phyloP scores from a whole-genome alignment of 495 filamentous ascomycete genomes.

The Podospora tetraspora region DNA sequence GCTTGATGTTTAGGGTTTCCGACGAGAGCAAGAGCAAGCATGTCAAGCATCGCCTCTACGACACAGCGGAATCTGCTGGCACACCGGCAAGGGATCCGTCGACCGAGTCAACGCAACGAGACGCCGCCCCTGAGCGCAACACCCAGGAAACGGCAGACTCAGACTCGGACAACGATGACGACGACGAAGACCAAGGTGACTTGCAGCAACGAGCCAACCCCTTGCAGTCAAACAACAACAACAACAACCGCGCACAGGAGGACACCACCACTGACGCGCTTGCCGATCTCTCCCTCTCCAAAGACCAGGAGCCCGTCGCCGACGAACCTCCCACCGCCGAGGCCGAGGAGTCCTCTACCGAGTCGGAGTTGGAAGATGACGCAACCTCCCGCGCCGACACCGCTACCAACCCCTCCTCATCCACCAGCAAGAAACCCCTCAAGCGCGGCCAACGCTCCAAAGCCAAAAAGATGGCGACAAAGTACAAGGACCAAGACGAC shows the following conservation, averaged over 20 bases:
- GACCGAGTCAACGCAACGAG: slow-evolving; percentile 1
- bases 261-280: slow-evolving; percentile 27
- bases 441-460: slow-evolving; percentile 81
- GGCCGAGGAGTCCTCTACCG: slow-evolving; percentile 1
- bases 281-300: slow-evolving; percentile 28
- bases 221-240: slow-evolving; percentile 36
- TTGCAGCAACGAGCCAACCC: slow-evolving; percentile 38
- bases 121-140: not conserved
- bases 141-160: slow-evolving; percentile 19
- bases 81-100: slow-evolving; percentile 4
- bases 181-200: slow-evolving; percentile 32
- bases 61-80: slow-evolving; percentile 21
- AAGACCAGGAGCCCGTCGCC: slow-evolving; percentile 16
- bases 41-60: slow-evolving; percentile 63
- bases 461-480: slow-evolving; percentile 77
- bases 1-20: slow-evolving; percentile 79
- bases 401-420: slow-evolving; percentile 20
- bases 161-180: slow-evolving; percentile 33
- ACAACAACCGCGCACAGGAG: not conserved
- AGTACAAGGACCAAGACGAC: slow-evolving; percentile 93
- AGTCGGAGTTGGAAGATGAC: slow-evolving; percentile 18
- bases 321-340: slow-evolving; percentile 9
- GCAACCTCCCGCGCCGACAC: slow-evolving; percentile 14
- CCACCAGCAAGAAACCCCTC: slow-evolving; percentile 35
- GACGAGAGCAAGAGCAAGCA: slow-evolving; percentile 81